Evolutionary conservation across 192 early-diverging fungal species (phyloP).

Genomic region (Coemansia sp.): DNA sequence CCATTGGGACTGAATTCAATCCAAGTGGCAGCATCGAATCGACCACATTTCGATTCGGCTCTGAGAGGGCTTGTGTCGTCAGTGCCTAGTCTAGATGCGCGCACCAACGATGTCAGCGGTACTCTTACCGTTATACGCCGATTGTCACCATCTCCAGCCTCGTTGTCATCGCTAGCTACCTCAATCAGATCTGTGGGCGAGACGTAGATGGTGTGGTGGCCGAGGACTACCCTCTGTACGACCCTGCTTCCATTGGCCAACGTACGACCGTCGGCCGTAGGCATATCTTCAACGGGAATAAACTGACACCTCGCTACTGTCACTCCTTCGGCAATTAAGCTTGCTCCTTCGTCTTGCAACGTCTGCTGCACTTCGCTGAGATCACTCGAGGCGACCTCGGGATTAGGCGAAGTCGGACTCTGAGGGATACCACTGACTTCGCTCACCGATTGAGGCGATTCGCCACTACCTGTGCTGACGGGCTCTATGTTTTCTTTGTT

Average conservation of each 20-base stretch:
- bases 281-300: slow-evolving; percentile 10
- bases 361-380: slow-evolving; percentile 24
- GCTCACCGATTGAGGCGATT: not conserved
- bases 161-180: not conserved
- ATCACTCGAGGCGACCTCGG: not conserved
- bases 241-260: slow-evolving; percentile 12
- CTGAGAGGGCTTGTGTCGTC: not conserved
- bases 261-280: not conserved
- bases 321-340: not conserved
- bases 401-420: not conserved
- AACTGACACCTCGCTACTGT: slow-evolving; percentile 12
- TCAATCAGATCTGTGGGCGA: slow-evolving; percentile 24
- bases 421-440: not conserved
- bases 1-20: slow-evolving; percentile 10
- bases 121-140: not conserved
- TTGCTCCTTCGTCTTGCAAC: slow-evolving; percentile 17
- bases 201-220: slow-evolving; percentile 13
- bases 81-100: slow-evolving; percentile 7
- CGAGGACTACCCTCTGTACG: slow-evolving; percentile 14
- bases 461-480: not conserved
- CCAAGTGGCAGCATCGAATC: slow-evolving; percentile 38
- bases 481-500: not conserved
- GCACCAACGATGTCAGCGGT: slow-evolving; percentile 18
- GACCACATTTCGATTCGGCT: slow-evolving; percentile 34
- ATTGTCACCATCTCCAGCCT: not conserved